These are phyloP conservation scores for Citrus unshiu DNA, from an alignment of 345 rosid genomes.

Conservation along the genomic window DNA sequence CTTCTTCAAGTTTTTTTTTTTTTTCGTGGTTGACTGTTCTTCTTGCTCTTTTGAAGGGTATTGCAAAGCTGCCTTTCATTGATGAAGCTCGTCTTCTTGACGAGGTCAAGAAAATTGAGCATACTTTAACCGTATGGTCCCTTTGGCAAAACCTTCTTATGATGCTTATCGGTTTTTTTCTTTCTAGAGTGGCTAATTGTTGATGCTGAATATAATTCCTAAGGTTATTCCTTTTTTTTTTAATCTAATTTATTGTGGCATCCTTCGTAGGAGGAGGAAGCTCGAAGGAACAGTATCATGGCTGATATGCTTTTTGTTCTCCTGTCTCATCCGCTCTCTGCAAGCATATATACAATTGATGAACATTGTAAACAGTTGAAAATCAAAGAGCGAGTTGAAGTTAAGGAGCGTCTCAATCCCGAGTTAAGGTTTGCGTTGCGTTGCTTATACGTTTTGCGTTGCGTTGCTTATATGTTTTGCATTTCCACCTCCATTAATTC, in stretches of 20 bases:
- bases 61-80: slow-evolving; percentile 87
- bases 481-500: background rate
- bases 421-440: slow-evolving; percentile 63
- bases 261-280: slow-evolving; percentile 68
- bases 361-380: slow-evolving; percentile 50
- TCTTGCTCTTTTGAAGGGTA: slow-evolving; percentile 47
- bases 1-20: background rate
- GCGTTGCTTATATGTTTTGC: background rate
- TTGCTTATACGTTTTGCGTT: background rate
- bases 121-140: slow-evolving; percentile 61
- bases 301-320: slow-evolving; percentile 77
- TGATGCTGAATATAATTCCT: background rate
- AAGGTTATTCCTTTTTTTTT: slow-evolving; percentile 3
- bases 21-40: background rate
- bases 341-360: slow-evolving; percentile 65
- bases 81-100: slow-evolving; percentile 82
- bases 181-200: background rate
- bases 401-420: slow-evolving; percentile 56
- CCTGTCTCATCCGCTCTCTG: slow-evolving; percentile 72
- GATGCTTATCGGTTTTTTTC: background rate
- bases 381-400: slow-evolving; percentile 36
- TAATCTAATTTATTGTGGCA: background rate
- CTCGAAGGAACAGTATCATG: slow-evolving; percentile 68
- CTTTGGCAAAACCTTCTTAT: background rate
- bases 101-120: slow-evolving; percentile 60